A percentile compares a stretch with the other conserved stretches of the same genome.
Evolutionary conservation across 805 yeast species (phyloP).

Genomic region (Candida dendrica): DNA sequence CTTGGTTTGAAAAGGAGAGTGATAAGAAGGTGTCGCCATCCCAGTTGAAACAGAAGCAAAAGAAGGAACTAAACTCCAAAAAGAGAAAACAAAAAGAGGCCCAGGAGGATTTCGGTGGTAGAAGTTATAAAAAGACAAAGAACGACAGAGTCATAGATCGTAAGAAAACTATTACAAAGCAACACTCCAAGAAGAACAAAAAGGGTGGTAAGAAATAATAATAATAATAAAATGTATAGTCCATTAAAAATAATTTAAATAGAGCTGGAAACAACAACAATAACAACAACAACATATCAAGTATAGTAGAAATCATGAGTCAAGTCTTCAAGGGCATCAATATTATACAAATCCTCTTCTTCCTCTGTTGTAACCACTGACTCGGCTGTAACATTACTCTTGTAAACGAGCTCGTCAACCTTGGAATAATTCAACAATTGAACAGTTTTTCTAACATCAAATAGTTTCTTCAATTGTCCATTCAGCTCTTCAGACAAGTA

Average conservation of each 20-base stretch:
- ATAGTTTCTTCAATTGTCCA: slow-evolving; percentile 35
- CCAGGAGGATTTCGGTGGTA: slow-evolving; percentile 39
- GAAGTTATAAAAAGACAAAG: slow-evolving; percentile 77
- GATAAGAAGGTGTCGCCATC: slow-evolving; percentile 30
- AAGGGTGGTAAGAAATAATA: slow-evolving; percentile 15
- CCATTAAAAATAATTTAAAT: too few species aligned
- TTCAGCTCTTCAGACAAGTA: slow-evolving; percentile 36
- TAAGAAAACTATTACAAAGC: slow-evolving; percentile 30
- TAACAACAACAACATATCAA: too few species aligned
- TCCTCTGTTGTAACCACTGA: slow-evolving; percentile 4
- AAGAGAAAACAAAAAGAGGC: slow-evolving; percentile 68
- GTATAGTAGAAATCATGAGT: slow-evolving; percentile 20
- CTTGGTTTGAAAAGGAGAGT: slow-evolving; percentile 77
- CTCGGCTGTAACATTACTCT: background rate
- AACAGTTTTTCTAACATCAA: slow-evolving; percentile 38
- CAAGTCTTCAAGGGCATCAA: slow-evolving; percentile 16
- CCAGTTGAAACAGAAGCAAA: slow-evolving; percentile 29
- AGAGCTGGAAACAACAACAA: too few species aligned
- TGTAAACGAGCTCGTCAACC: slow-evolving; percentile 15
- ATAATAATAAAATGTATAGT: background rate
- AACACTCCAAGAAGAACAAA: slow-evolving; percentile 17
- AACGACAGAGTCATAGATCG: slow-evolving; percentile 54
- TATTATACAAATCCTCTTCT: slow-evolving; percentile 12
- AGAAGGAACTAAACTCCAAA: slow-evolving; percentile 51
- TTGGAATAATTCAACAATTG: slow-evolving; percentile 37